Evolutionary conservation across 805 yeast genomes (phyloP).

Genomic region (Cyberlindnera sargentensis): DNA sequence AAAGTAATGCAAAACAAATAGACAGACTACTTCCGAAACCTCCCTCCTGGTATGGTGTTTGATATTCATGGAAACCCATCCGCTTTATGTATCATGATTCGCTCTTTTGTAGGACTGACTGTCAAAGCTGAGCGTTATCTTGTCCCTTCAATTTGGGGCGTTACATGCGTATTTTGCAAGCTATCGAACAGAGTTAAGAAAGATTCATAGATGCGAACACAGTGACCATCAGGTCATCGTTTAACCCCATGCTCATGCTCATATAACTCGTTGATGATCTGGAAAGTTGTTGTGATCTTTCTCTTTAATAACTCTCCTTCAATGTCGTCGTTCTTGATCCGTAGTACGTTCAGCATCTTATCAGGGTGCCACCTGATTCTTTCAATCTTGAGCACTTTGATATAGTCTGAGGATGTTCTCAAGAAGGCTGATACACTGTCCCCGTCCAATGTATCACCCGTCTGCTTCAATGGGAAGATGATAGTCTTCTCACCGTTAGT

Average conservation of each 20-base stretch:
- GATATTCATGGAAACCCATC: too few relatives aligned
- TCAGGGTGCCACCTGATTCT: conserved; percentile 71
- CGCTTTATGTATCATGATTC: too few relatives aligned
- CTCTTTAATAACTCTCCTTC: conserved; percentile 11
- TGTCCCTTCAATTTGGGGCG: too few relatives aligned
- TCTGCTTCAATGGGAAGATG: conserved; percentile 26
- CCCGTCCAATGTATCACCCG: conserved; percentile 23
- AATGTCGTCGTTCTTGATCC: conserved; percentile 6
- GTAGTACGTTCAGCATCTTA: conserved; percentile 35
- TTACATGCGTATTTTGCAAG: too few relatives aligned
- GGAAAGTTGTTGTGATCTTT: conserved; percentile 35
- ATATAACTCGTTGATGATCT: conserved; percentile 34
- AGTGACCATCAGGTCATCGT: too few relatives aligned
- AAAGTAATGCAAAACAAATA: too few relatives aligned
- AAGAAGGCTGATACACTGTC: conserved; percentile 14
- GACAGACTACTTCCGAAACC: too few relatives aligned
- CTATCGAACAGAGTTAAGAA: too few relatives aligned
- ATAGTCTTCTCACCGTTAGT: conserved; percentile 9
- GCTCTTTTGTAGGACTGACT: too few relatives aligned
- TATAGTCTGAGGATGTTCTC: conserved; percentile 5
- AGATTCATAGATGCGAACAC: too few relatives aligned
- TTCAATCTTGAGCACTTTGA: conserved; percentile 34
- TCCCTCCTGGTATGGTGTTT: too few relatives aligned
- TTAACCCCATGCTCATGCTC: conserved; percentile 11
- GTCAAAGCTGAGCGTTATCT: too few relatives aligned